A percentile compares a stretch with the other conserved stretches of the same genome.
phyloP scores from a whole-genome alignment of 352 stramenopile species.

The Phytopythium ostracodes region DNA sequence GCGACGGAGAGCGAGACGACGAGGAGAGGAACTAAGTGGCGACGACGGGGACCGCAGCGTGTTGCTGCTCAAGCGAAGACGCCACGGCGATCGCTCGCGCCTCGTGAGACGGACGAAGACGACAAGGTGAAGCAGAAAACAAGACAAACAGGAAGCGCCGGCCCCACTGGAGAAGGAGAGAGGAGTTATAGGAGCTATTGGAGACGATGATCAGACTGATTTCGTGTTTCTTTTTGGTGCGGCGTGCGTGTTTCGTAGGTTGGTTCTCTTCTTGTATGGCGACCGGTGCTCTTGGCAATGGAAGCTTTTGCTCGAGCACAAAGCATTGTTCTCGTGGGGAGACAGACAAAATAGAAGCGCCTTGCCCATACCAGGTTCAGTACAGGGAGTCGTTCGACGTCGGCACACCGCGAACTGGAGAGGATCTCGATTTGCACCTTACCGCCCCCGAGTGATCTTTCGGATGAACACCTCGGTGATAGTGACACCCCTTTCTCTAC shows the following conservation, averaged over 20 bases:
- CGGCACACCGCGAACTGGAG: too few species aligned
- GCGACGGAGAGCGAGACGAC: neutral
- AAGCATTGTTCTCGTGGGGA: too few species aligned
- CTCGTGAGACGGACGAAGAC: neutral
- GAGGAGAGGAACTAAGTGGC: neutral
- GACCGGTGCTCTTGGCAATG: neutral
- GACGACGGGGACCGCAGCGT: neutral
- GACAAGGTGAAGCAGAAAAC: neutral
- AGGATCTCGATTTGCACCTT: too few species aligned
- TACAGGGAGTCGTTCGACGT: too few species aligned
- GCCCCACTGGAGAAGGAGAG: neutral
- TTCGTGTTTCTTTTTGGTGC: constrained; percentile 1
- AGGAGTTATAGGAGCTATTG: neutral
- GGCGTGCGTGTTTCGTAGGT: neutral
- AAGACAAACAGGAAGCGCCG: neutral
- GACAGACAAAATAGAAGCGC: too few species aligned
- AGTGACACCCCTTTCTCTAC: too few species aligned
- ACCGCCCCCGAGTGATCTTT: too few species aligned
- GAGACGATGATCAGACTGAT: constrained; percentile 1
- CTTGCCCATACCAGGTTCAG: too few species aligned
- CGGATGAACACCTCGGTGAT: too few species aligned
- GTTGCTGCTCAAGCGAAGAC: neutral
- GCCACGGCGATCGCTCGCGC: neutral
- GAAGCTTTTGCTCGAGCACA: neutral
- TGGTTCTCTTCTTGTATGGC: neutral